Evolutionary conservation across 768 basidiomycete genomes (phyloP), one percentile per base, ranked within the genome.

Genomic region (Naganishia vishniacii): DNA sequence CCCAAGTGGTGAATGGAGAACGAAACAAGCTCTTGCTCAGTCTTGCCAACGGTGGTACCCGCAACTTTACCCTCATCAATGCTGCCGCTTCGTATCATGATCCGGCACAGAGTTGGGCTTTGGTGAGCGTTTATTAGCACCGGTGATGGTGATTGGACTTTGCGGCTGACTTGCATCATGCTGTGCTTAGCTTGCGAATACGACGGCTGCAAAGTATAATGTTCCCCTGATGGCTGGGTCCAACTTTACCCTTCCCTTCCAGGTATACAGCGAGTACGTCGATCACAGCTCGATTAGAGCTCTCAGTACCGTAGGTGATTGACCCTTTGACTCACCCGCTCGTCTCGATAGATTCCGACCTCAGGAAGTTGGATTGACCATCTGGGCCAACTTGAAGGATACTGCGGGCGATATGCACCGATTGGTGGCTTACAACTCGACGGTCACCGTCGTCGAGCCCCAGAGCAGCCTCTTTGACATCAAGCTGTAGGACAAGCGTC

Each of bases 371-470:
- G 75, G 75, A 45, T 61, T 77, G 34, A 77, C 75, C 8, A 69
- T 77, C 45, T 77, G 74, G 73, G 74, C 72, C 44, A 72, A 77
- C 66, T 58, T 77, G 18, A 60, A 69, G n/a, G 66, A 68, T n/a
- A 59, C 73, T 9, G 13, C 49, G 15, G 49, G 49, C 2, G 65
- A 59, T 25, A 56, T 42, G 16, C 69, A 72, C 60, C 68, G 66
- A 41, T 44, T 73, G 25, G 75, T 75, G n/a, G 79, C 77, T 0
- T 71, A 72, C 63, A 79, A 79, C 69, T 75, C 74, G 32, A 77
- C 75, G 20, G 76, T 78, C 51, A 70, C 72, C n/a, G 71, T 80
- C 42, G 71, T 75, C 23, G 78, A 79, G 68, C 75, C 73, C n/a
- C 48, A 66, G n/a, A 53, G 66, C 1, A 68, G 70, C 25, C 75